These are phyloP conservation scores for Dothideomycetes sp. DNA, from an alignment of 2,329 filamentous ascomycete species.

Conservation along the genomic window DNA sequence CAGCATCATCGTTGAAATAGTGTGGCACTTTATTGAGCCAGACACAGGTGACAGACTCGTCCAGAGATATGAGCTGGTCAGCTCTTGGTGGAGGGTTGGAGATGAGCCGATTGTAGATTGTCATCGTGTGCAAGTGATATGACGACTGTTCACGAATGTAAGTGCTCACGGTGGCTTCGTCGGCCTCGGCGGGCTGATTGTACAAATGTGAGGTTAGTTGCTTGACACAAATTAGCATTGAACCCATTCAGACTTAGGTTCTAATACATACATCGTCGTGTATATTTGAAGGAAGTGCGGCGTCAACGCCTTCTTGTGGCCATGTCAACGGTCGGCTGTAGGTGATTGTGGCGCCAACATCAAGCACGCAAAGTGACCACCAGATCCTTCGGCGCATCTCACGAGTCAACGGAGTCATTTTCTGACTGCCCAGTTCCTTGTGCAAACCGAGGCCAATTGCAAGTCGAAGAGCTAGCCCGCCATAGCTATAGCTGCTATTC, in stretches of 20 bases:
- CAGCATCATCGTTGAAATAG: conserved; percentile 24
- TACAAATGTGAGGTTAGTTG: not conserved
- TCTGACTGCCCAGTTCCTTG: conserved; percentile 37
- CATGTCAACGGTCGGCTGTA: conserved; percentile 38
- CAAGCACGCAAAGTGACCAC: conserved; percentile 33
- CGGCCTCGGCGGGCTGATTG: conserved; percentile 1
- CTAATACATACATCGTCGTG: not conserved
- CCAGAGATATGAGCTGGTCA: conserved; percentile 29
- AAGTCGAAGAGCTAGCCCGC: conserved; percentile 38
- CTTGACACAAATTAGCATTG: no score
- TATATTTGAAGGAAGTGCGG: conserved; percentile 11
- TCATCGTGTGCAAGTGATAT: conserved; percentile 34
- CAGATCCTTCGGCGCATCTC: conserved; percentile 25
- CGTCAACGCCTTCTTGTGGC: conserved; percentile 34
- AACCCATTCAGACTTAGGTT: no score
- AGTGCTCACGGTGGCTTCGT: conserved; percentile 29
- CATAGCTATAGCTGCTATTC: conserved; percentile 39
- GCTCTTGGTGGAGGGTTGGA: conserved; percentile 32
- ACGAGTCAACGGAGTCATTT: conserved; percentile 28
- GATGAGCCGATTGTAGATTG: conserved; percentile 36
- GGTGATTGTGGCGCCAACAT: conserved; percentile 39
- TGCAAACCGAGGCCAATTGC: conserved; percentile 40
- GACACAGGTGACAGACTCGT: conserved; percentile 18
- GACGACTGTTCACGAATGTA: conserved; percentile 32
- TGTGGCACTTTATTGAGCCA: conserved; percentile 28